These are phyloP conservation scores for Talaromyces funiculosus DNA, from an alignment of 2,329 filamentous ascomycete species.

Conservation along the genomic window DNA sequence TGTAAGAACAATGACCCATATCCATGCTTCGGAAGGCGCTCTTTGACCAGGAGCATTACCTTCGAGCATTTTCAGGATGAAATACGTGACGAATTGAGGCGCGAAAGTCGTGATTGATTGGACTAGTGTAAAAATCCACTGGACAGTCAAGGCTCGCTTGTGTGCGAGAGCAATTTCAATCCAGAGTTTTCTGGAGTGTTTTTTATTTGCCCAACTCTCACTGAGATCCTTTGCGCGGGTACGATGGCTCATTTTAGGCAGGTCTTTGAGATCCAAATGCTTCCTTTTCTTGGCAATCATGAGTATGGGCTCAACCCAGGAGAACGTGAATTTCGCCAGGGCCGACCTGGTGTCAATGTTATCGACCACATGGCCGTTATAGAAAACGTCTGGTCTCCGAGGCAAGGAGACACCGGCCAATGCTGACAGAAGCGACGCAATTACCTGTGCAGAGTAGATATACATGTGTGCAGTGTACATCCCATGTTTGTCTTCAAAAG, in stretches of 20 bases:
- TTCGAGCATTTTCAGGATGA: conserved; percentile 62
- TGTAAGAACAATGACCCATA: conserved; percentile 60
- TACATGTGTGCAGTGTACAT: not conserved
- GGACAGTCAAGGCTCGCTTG: conserved; percentile 48
- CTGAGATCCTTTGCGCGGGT: conserved; percentile 49
- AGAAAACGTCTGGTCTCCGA: conserved; percentile 60
- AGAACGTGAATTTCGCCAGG: conserved; percentile 57
- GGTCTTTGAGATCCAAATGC: conserved; percentile 56
- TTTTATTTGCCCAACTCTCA: conserved; percentile 43
- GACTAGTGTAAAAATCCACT: conserved; percentile 53
- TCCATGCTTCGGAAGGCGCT: conserved; percentile 53
- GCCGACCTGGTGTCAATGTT: conserved; percentile 55
- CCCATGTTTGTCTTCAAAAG: not conserved
- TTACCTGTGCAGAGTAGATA: not conserved
- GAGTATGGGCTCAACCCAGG: conserved; percentile 56
- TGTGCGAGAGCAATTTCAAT: conserved; percentile 55
- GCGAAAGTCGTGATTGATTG: conserved; percentile 56
- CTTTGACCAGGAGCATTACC: conserved; percentile 41
- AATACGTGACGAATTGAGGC: conserved; percentile 62
- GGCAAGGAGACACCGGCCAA: conserved; percentile 44
- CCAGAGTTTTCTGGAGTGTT: conserved; percentile 47
- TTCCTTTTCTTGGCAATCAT: conserved; percentile 53
- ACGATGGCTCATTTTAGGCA: conserved; percentile 54
- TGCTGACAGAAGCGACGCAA: not conserved
- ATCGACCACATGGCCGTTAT: conserved; percentile 56